Evolutionary conservation across 495 filamentous ascomycete species (phyloP), one percentile per base, ranked within the genome.

Genomic region (Neohortaea acidophila): DNA sequence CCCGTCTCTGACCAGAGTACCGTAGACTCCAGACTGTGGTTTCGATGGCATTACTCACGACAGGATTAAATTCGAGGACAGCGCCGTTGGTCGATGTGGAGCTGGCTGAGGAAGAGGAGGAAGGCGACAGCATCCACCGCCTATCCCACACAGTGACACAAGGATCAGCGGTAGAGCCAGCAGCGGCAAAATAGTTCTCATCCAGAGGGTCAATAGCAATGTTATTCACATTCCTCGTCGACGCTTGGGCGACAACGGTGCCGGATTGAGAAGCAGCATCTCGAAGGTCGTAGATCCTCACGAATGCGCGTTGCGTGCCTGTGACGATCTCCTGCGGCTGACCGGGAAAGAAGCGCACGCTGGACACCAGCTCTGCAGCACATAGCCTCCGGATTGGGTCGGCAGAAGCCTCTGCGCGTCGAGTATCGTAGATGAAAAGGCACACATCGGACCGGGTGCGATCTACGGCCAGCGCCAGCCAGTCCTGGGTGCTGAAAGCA

Each of bases 121-220:
- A 58, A 33, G 32, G 3, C 11, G 72, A 68, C 21, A 63, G 52
- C 7, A 74, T 69, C 32, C 74, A 75, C 11, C 89, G 77, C 13
- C 76, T 72, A 57, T 97, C 89, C 89, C 89, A 97, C 12, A 96
- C 67, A 45, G 79, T 81, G 38, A 96, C 69, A 2, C 67, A 67
- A 13, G 74, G 58, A 57, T 91, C 66, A 52, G 75, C 59, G 51
- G 73, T 55, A 56, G 81, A 61, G 9, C 72, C 72, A n/a, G 81
- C 83, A 4, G 85, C 92, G 0, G 85, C 82, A 57, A 96, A 93
- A 51, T 93, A 94, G 51, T 94, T 94, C 51, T 83, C 75, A 56
- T 96, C 83, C 9, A 79, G 66, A 47, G 79, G 81, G 57, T 97
- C 83, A 43, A 96, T 85, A 20, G 84, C 76, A 33, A 96, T 58